phyloP scores from a whole-genome alignment of 148 eudicot genomes.

The Limonium bicolor region DNA sequence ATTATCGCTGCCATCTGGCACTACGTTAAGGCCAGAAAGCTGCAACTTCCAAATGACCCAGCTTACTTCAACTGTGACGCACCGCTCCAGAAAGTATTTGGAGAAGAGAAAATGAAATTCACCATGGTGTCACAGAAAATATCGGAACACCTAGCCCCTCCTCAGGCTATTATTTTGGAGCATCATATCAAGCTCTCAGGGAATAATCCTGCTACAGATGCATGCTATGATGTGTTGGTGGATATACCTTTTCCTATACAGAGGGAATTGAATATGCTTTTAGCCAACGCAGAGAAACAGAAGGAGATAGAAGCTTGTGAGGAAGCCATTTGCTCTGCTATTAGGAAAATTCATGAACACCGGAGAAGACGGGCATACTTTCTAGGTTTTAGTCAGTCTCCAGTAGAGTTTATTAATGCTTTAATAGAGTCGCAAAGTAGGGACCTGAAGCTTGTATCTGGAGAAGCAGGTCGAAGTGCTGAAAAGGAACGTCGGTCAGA shows the following conservation, averaged over 20 bases:
- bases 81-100: constrained; percentile 74
- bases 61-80: constrained; percentile 71
- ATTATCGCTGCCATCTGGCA: constrained; percentile 88
- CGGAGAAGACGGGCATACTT: constrained; percentile 76
- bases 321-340: constrained; percentile 71
- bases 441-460: constrained; percentile 70
- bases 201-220: constrained; percentile 58
- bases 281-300: constrained; percentile 74
- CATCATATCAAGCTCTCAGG: constrained; percentile 84
- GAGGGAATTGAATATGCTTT: constrained; percentile 60
- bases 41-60: constrained; percentile 81
- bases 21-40: constrained; percentile 80
- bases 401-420: constrained; percentile 77
- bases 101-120: constrained; percentile 74
- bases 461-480: constrained; percentile 62
- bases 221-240: constrained; percentile 83
- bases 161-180: constrained; percentile 78
- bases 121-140: constrained; percentile 73
- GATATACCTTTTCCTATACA: constrained; percentile 90
- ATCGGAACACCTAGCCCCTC: constrained; percentile 58
- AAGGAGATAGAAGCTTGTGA: constrained; percentile 82
- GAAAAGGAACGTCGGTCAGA: constrained; percentile 80
- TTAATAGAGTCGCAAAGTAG: constrained; percentile 75
- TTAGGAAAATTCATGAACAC: constrained; percentile 87
- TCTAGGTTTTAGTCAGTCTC: constrained; percentile 91